Conservation (phyloP, 371 early-diverging fungal genomes). For the Mucor lusitanicus region DNA sequence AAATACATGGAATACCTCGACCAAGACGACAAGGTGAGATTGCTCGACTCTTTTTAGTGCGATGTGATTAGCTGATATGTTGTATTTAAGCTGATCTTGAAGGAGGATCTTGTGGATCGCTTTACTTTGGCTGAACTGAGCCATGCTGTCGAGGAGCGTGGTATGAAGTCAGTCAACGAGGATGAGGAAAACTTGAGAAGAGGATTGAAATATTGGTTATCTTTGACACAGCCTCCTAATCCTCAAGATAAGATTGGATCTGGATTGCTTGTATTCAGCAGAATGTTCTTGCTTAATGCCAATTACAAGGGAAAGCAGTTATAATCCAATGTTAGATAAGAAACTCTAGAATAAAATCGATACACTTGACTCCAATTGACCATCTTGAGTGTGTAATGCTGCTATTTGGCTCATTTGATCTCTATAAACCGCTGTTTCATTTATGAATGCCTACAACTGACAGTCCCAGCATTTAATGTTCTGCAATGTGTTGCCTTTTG, state of each 20-base stretch:
- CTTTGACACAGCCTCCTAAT: constrained; percentile 27
- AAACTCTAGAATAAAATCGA: background rate
- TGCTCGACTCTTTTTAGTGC: background rate
- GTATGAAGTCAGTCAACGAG: constrained; percentile 59
- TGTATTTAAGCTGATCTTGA: constrained; percentile 42
- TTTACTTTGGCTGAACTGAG: constrained; percentile 48
- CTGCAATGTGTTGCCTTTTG: no score
- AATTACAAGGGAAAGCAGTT: constrained; percentile 26
- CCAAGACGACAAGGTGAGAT: constrained; percentile 56
- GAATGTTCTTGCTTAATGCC: constrained; percentile 63
- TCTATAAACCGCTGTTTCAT: no score
- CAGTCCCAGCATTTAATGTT: background rate
- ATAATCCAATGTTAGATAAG: background rate
- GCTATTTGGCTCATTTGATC: no score
- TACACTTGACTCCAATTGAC: background rate
- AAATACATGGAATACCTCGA: constrained; percentile 55
- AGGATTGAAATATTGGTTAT: constrained; percentile 61
- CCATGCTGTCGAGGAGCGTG: constrained; percentile 64
- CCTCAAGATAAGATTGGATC: constrained; percentile 44
- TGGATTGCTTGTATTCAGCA: constrained; percentile 61
- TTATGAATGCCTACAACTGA: background rate
- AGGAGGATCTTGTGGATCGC: constrained; percentile 48
- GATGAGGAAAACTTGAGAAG: constrained; percentile 51
- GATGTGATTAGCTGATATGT: background rate
- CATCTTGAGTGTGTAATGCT: no score